Percentiles rank a stretch among this genome's conserved stretches.
phyloP scores from a whole-genome alignment of 2,329 filamentous ascomycete species.

The Achaetomium macrosporum region DNA sequence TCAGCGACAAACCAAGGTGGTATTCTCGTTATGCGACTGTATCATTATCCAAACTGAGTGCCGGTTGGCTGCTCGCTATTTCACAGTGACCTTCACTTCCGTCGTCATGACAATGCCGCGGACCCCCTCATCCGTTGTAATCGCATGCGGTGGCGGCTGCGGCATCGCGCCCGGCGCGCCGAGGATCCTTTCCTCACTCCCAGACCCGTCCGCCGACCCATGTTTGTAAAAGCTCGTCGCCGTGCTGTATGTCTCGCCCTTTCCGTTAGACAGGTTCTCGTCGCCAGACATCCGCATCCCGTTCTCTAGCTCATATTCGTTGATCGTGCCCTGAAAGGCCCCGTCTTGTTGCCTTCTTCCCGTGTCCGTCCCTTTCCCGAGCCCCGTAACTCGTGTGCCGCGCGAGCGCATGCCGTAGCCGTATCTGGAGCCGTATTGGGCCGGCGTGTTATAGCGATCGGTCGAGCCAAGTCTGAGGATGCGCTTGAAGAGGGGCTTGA shows the following conservation, averaged over 20 bases:
- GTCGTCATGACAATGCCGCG: constrained; percentile 12
- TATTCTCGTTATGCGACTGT: neutral
- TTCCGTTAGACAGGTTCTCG: neutral
- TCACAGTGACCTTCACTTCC: constrained; percentile 11
- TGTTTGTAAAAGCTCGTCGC: constrained; percentile 12
- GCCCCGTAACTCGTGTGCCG: neutral
- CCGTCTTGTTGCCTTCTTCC: neutral
- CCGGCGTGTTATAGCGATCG: constrained; percentile 4
- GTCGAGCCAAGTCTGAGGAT: constrained; percentile 9
- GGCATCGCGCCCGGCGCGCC: neutral
- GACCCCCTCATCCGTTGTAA: neutral
- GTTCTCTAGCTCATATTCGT: constrained; percentile 5
- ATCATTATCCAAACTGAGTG: neutral
- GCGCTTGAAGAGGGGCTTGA: constrained; percentile 14
- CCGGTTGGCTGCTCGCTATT: neutral
- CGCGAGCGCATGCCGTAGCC: constrained; percentile 1
- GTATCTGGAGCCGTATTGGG: neutral
- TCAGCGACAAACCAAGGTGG: too few relatives aligned
- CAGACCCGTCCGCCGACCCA: constrained; percentile 1
- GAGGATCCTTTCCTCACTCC: constrained; percentile 15
- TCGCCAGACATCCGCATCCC: neutral
- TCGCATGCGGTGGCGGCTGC: neutral
- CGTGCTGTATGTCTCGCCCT: constrained; percentile 1
- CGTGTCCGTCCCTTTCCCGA: neutral
- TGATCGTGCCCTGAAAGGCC: neutral